Conservation (phyloP, 495 filamentous ascomycete species). For the Aspergillus bridgeri region DNA sequence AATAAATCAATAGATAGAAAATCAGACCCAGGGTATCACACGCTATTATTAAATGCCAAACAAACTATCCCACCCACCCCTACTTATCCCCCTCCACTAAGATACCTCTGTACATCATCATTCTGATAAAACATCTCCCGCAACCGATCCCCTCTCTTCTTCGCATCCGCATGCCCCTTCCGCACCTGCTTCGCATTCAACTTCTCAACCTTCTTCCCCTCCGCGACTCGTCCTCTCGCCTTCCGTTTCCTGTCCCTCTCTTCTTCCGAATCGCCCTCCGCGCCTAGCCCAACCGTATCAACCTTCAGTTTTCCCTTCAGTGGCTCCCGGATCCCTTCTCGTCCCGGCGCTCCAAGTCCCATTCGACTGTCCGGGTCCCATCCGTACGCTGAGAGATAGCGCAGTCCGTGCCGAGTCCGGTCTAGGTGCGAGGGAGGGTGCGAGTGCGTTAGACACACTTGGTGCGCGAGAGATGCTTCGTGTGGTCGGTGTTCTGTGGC, state of each 20-base stretch:
- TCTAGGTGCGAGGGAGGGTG: conserved; percentile 82
- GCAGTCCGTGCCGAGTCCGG: conserved; percentile 71
- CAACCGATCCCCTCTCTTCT: conserved; percentile 59
- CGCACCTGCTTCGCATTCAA: conserved; percentile 69
- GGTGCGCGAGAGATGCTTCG: conserved; percentile 73
- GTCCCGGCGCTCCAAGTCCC: conserved; percentile 65
- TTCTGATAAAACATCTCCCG: conserved; percentile 64
- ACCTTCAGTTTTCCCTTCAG: conserved; percentile 70
- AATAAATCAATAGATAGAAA: neutral
- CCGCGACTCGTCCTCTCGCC: conserved; percentile 24
- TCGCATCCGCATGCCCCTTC: conserved; percentile 56
- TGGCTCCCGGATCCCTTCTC: conserved; percentile 71
- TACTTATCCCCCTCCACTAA: conserved; percentile 41
- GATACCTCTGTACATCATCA: conserved; percentile 69
- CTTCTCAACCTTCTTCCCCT: conserved; percentile 54
- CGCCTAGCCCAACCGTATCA: conserved; percentile 71
- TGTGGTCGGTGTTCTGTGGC: conserved; percentile 43
- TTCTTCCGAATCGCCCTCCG: conserved; percentile 28
- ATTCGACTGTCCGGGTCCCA: conserved; percentile 81
- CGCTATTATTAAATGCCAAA: conserved; percentile 6
- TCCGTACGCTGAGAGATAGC: conserved; percentile 70
- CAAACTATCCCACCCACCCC: neutral
- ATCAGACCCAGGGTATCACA: neutral
- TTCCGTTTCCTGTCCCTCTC: conserved; percentile 19
- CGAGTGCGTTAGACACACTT: conserved; percentile 74